A percentile compares a stretch with the other conserved stretches of the same genome.
Evolutionary conservation across 176 grass and related monocot genomes (phyloP).

Genomic region (Carex cristatella): DNA sequence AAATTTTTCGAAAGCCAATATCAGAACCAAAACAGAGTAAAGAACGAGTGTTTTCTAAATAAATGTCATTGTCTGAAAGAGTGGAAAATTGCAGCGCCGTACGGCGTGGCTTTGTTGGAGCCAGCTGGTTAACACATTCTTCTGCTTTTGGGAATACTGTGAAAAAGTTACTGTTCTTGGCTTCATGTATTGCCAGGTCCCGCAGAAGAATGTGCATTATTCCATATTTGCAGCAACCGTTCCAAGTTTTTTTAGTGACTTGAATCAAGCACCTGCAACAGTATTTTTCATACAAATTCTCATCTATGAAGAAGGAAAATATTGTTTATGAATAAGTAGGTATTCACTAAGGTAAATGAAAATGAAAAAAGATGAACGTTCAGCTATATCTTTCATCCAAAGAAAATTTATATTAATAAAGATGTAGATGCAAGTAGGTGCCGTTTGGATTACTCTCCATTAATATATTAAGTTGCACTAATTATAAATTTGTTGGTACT

Average conservation of each 20-base stretch:
- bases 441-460: too few species aligned
- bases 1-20: too few species aligned
- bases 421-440: too few species aligned
- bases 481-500: too few species aligned
- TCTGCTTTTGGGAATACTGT: background rate
- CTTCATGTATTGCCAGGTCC: background rate
- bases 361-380: too few species aligned
- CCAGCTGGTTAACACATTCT: background rate
- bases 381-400: too few species aligned
- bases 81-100: background rate
- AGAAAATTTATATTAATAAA: too few species aligned
- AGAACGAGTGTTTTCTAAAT: background rate
- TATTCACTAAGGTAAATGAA: too few species aligned
- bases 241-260: background rate
- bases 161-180: background rate
- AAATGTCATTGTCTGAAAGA: background rate
- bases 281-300: background rate
- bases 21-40: background rate
- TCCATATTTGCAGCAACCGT: background rate
- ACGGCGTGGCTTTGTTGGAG: background rate
- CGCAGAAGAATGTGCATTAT: background rate
- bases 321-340: too few species aligned
- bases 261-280: conserved; percentile 5
- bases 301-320: background rate
- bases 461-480: too few species aligned